Conservation (phyloP, 2,329 filamentous ascomycete genomes). For the Fusarium sp. region DNA sequence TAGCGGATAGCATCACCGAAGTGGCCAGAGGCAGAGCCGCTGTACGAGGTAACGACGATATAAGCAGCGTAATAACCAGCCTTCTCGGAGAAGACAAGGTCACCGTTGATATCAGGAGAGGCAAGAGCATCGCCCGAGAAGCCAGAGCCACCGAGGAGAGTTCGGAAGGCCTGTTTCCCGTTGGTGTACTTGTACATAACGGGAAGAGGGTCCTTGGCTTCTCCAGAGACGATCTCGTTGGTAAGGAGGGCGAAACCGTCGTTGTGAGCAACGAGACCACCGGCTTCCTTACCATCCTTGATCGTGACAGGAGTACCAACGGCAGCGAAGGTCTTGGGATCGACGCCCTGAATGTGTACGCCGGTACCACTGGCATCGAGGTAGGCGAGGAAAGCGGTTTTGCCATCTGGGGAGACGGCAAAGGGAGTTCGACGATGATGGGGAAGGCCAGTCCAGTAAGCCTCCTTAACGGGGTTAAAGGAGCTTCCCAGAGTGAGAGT, state of each 20-base stretch:
- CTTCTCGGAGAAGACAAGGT: constrained; percentile 68
- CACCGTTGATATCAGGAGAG: constrained; percentile 70
- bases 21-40: constrained; percentile 64
- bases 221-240: constrained; percentile 65
- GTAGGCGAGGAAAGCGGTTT: constrained; percentile 69
- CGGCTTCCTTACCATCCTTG: constrained; percentile 66
- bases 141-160: constrained; percentile 67
- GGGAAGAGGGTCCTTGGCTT: constrained; percentile 63
- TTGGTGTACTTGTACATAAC: constrained; percentile 69
- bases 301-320: constrained; percentile 64
- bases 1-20: constrained; percentile 65
- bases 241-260: constrained; percentile 72
- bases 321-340: constrained; percentile 64
- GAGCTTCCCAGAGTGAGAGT: constrained; percentile 59
- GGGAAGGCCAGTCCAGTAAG: constrained; percentile 70
- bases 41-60: constrained; percentile 69
- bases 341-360: constrained; percentile 67
- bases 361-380: constrained; percentile 65
- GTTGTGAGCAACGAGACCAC: constrained; percentile 70
- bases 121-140: constrained; percentile 62
- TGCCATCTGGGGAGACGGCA: constrained; percentile 69
- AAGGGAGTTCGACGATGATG: constrained; percentile 73
- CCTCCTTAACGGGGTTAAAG: constrained; percentile 68
- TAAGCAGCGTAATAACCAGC: constrained; percentile 70
- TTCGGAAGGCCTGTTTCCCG: constrained; percentile 67